phyloP scores from a whole-genome alignment of 192 early-diverging fungal genomes.

The Coemansia asiatica region DNA sequence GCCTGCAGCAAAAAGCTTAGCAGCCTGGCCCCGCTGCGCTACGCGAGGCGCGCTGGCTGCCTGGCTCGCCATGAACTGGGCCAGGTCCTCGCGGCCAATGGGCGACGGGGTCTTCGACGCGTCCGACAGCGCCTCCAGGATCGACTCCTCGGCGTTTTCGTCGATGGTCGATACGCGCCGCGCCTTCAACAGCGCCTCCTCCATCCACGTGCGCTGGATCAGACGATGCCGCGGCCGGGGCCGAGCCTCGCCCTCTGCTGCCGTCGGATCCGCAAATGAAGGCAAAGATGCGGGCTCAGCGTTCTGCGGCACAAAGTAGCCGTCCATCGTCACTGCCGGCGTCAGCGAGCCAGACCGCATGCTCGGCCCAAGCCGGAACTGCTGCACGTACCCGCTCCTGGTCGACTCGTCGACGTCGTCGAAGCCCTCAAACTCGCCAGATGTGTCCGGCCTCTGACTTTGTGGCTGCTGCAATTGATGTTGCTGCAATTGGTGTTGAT shows the following conservation, averaged over 20 bases:
- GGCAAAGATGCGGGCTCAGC: not conserved
- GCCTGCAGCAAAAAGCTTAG: not conserved
- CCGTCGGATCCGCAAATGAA: not conserved
- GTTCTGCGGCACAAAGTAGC: slow-evolving; percentile 48
- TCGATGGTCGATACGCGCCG: slow-evolving; percentile 53
- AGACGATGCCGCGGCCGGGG: slow-evolving; percentile 46
- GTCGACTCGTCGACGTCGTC: slow-evolving; percentile 13
- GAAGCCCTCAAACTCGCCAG: slow-evolving; percentile 17
- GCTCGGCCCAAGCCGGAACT: slow-evolving; percentile 55
- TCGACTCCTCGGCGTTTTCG: slow-evolving; percentile 48
- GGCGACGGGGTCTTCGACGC: slow-evolving; percentile 15
- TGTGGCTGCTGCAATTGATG: not conserved
- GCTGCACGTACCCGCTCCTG: slow-evolving; percentile 44
- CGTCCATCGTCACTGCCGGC: slow-evolving; percentile 55
- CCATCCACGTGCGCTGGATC: slow-evolving; percentile 57
- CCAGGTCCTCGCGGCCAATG: slow-evolving; percentile 10
- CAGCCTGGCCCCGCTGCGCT: slow-evolving; percentile 25
- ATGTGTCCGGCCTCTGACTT: not conserved
- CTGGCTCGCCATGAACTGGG: slow-evolving; percentile 16
- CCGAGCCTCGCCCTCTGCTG: slow-evolving; percentile 7
- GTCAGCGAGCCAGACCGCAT: slow-evolving; percentile 43
- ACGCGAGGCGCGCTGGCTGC: slow-evolving; percentile 9
- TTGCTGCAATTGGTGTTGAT: not conserved
- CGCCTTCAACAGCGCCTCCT: slow-evolving; percentile 55
- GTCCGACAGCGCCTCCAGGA: slow-evolving; percentile 36